Conservation (phyloP, 1,139 yeast species). For the Komagataea norvegica region DNA sequence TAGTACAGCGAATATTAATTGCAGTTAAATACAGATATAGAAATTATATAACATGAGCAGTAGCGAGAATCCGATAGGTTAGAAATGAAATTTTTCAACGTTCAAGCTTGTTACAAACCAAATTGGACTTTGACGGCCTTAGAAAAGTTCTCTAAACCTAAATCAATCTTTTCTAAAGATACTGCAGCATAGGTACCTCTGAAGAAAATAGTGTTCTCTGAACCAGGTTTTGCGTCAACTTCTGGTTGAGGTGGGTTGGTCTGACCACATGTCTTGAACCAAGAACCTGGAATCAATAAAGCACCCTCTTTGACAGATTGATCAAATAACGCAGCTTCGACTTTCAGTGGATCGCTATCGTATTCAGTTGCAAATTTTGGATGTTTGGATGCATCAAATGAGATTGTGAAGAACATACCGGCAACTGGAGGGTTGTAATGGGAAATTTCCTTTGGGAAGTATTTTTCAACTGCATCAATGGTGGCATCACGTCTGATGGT, state of each 20-base stretch:
- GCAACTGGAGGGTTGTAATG: slow-evolving; percentile 73
- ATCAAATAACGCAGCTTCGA: slow-evolving; percentile 65
- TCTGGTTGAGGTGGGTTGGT: slow-evolving; percentile 42
- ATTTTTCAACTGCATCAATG: slow-evolving; percentile 56
- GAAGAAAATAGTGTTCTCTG: slow-evolving; percentile 54
- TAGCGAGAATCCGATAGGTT: too few relatives aligned
- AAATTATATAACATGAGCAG: too few relatives aligned
- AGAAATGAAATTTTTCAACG: too few relatives aligned
- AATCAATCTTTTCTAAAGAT: slow-evolving; percentile 48
- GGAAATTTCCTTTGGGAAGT: slow-evolving; percentile 54
- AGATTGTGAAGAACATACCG: slow-evolving; percentile 88
- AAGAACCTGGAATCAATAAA: slow-evolving; percentile 83
- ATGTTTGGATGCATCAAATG: slow-evolving; percentile 72
- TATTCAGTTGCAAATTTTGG: slow-evolving; percentile 58
- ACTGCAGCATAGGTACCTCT: slow-evolving; percentile 86
- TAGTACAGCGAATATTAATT: too few relatives aligned
- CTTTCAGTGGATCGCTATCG: slow-evolving; percentile 48
- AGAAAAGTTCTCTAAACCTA: slow-evolving; percentile 55
- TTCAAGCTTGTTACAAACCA: slow-evolving; percentile 11
- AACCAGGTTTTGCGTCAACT: slow-evolving; percentile 31
- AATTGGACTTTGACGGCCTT: slow-evolving; percentile 44
- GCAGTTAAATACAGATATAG: too few relatives aligned
- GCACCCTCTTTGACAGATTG: slow-evolving; percentile 60
- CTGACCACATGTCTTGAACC: slow-evolving; percentile 56
- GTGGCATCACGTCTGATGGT: slow-evolving; percentile 74